These are phyloP conservation scores for Camellia japonica DNA, from an alignment of 148 eudicot species.

Conservation along the genomic window DNA sequence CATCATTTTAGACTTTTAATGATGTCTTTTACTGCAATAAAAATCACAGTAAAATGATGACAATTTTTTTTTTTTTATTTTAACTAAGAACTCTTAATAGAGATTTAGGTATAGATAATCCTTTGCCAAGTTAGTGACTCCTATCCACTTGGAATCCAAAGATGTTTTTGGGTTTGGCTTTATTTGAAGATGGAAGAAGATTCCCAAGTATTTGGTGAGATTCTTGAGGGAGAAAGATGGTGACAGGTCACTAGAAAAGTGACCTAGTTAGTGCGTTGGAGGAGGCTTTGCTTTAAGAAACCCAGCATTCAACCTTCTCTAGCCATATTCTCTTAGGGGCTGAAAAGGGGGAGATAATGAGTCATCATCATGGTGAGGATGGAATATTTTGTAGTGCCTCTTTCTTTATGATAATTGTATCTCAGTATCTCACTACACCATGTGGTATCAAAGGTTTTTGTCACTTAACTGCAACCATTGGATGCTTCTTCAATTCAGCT, in stretches of 20 bases:
- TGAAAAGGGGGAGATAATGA: constrained; percentile 12
- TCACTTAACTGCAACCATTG: too few relatives aligned
- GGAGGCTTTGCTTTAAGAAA: background rate
- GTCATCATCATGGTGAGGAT: background rate
- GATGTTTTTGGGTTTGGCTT: background rate
- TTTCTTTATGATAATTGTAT: too few relatives aligned
- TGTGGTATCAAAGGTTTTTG: too few relatives aligned
- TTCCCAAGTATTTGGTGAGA: background rate
- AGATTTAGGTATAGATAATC: too few relatives aligned
- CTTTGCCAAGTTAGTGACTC: background rate
- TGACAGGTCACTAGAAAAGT: constrained; percentile 1
- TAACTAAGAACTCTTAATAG: too few relatives aligned
- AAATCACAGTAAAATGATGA: too few relatives aligned
- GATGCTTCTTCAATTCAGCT: too few relatives aligned
- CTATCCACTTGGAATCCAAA: background rate
- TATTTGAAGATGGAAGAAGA: background rate
- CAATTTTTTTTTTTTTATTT: too few relatives aligned
- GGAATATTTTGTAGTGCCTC: too few relatives aligned
- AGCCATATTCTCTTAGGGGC: constrained; percentile 8
- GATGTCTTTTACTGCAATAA: too few relatives aligned
- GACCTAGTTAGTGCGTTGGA: background rate
- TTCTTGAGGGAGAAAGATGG: background rate
- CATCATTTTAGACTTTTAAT: too few relatives aligned
- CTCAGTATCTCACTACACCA: too few relatives aligned
- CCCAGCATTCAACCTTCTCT: background rate